Conservation (phyloP, 2,329 filamentous ascomycete genomes). For the Colletotrichum simmondsii region DNA sequence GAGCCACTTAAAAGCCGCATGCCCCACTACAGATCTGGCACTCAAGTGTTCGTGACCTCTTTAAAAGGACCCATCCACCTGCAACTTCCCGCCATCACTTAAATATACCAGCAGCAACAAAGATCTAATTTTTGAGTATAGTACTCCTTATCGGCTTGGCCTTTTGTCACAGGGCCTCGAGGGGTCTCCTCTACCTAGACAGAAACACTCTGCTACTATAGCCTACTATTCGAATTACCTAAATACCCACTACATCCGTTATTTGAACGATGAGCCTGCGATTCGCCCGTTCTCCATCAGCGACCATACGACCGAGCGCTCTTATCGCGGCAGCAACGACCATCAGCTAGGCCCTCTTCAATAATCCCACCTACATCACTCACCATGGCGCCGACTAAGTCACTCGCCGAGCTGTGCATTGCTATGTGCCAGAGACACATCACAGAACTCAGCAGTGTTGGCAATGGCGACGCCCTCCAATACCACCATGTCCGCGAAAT, state of each 20-base stretch:
- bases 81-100: not conserved
- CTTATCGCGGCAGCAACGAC: not conserved
- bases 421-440: conserved; percentile 65
- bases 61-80: conserved; percentile 8
- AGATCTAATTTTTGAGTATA: not conserved
- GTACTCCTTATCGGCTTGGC: not conserved
- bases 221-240: not conserved
- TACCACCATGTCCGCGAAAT: conserved; percentile 65
- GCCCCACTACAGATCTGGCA: conserved; percentile 5
- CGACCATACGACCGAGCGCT: not conserved
- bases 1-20: conserved; percentile 3
- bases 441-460: conserved; percentile 73
- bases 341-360: not conserved
- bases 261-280: conserved; percentile 20
- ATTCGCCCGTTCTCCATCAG: not conserved
- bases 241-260: not conserved
- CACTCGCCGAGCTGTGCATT: conserved; percentile 63
- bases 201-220: not conserved
- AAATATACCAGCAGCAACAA: conserved; percentile 13
- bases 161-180: not conserved
- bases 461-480: conserved; percentile 67
- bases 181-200: not conserved
- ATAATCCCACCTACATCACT: not conserved
- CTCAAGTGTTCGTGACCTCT: conserved; percentile 5
- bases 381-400: conserved; percentile 47